phyloP scores from a whole-genome alignment of 108 stramenopile species.

The Mayamaea pseudoterrestris region DNA sequence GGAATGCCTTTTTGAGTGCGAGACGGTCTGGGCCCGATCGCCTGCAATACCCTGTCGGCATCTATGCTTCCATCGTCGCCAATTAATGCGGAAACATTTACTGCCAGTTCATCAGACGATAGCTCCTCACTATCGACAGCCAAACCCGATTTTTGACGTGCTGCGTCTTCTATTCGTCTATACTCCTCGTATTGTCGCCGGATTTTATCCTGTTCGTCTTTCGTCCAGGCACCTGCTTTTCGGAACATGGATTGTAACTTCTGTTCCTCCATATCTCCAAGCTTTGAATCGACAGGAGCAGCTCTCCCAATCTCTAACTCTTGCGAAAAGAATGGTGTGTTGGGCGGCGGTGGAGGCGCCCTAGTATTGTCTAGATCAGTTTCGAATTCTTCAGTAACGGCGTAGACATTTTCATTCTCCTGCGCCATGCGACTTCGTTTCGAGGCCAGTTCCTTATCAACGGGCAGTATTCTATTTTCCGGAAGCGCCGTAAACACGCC shows the following conservation, averaged over 20 bases:
- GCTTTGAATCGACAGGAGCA: constrained; percentile 3
- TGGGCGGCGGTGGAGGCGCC: constrained; percentile 11
- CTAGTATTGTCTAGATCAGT: too few relatives aligned
- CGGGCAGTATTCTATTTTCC: too few relatives aligned
- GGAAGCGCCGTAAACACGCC: constrained; percentile 15
- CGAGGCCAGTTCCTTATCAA: too few relatives aligned
- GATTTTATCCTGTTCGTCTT: constrained; percentile 48
- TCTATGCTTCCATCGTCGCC: constrained; percentile 39
- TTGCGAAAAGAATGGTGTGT: constrained; percentile 35
- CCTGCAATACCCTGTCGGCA: constrained; percentile 29
- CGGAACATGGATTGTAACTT: constrained; percentile 34
- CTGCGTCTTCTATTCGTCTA: constrained; percentile 29
- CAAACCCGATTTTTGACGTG: constrained; percentile 22
- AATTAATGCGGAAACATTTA: constrained; percentile 19
- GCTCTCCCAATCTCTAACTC: constrained; percentile 5
- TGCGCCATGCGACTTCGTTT: too few relatives aligned
- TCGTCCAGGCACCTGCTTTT: constrained; percentile 36
- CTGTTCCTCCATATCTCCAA: constrained; percentile 65
- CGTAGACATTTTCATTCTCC: neutral
- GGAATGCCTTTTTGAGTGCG: neutral
- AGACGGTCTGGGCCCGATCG: constrained; percentile 28
- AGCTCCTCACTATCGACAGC: constrained; percentile 4
- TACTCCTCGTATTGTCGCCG: constrained; percentile 46
- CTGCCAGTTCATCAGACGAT: constrained; percentile 10
- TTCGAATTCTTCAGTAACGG: constrained; percentile 1